Conservation (phyloP, 1,284 basidiomycete genomes). For the Neotropicomus parvogracilis region DNA sequence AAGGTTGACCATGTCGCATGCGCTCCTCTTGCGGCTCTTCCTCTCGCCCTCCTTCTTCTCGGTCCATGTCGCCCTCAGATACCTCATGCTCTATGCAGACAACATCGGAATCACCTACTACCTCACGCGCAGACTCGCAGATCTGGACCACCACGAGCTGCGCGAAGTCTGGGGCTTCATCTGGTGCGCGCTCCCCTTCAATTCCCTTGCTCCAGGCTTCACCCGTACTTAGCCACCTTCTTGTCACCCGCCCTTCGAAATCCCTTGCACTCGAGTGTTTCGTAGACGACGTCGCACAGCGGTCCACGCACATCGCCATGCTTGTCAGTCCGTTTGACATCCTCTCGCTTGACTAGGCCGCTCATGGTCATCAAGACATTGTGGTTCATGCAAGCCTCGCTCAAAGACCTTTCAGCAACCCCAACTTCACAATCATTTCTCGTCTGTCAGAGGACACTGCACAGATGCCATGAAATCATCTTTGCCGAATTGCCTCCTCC, state of each 20-base stretch:
- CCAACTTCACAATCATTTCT: conserved; percentile 79
- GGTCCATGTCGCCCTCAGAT: conserved; percentile 86
- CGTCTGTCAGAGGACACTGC: conserved; percentile 90
- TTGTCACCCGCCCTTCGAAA: conserved; percentile 85
- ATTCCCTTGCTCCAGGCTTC: conserved; percentile 14
- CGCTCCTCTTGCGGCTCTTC: conserved; percentile 81
- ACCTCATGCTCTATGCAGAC: conserved; percentile 84
- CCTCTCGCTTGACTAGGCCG: conserved; percentile 13
- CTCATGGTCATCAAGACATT: conserved; percentile 62
- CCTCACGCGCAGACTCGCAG: conserved; percentile 78
- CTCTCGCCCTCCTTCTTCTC: conserved; percentile 88
- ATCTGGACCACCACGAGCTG: conserved; percentile 76
- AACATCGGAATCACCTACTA: conserved; percentile 97
- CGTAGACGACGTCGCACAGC: conserved; percentile 80
- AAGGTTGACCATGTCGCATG: conserved; percentile 54
- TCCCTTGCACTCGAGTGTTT: conserved; percentile 91
- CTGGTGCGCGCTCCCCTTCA: conserved; percentile 54
- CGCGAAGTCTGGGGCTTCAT: conserved; percentile 96
- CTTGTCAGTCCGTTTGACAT: conserved; percentile 58
- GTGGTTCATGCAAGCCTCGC: conserved; percentile 95
- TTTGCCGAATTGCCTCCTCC: conserved; percentile 81
- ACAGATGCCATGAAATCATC: conserved; percentile 95
- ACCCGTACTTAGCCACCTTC: conserved; percentile 69
- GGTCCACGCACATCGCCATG: conserved; percentile 91
- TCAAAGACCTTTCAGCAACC: conserved; percentile 76